A percentile compares a stretch with the other conserved stretches of the same genome.
Evolutionary conservation across 306 rosid genomes (phyloP).

Genomic region (Trifolium subterraneum): DNA sequence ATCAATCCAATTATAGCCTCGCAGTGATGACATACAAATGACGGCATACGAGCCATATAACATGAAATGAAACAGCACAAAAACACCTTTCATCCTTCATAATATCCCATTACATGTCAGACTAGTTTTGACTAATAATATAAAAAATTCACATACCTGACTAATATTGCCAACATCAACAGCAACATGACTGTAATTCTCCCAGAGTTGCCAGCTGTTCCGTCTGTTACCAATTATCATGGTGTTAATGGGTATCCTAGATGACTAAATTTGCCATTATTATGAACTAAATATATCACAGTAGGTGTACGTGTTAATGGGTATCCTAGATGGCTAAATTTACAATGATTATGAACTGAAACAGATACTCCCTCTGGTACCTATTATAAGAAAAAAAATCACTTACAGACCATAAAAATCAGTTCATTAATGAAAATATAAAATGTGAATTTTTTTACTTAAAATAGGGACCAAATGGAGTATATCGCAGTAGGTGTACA

Average conservation of each 20-base stretch:
- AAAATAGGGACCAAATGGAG: too few species aligned
- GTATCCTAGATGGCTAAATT: too few species aligned
- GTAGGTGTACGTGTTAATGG: not conserved
- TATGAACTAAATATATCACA: constrained; percentile 2
- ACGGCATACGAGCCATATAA: constrained; percentile 7
- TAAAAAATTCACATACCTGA: constrained; percentile 58
- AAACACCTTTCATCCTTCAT: constrained; percentile 8
- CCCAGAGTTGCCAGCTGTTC: constrained; percentile 95
- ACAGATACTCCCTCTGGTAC: too few species aligned
- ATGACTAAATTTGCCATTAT: constrained; percentile 33
- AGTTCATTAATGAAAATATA: too few species aligned
- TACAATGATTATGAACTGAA: too few species aligned
- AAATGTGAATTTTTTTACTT: too few species aligned
- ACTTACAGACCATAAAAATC: too few species aligned
- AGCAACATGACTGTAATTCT: constrained; percentile 88
- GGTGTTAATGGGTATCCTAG: constrained; percentile 42
- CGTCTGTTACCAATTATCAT: constrained; percentile 68
- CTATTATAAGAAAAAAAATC: too few species aligned
- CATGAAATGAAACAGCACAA: constrained; percentile 25
- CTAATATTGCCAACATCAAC: constrained; percentile 74
- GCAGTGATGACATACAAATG: not conserved
- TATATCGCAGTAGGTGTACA: not conserved
- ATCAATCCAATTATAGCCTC: constrained; percentile 6
- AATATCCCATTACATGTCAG: not conserved
- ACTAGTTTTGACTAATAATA: constrained; percentile 31